These are phyloP conservation scores for Chimonanthus praecox DNA, from an alignment of 164 flowering plant genomes.

Conservation along the genomic window DNA sequence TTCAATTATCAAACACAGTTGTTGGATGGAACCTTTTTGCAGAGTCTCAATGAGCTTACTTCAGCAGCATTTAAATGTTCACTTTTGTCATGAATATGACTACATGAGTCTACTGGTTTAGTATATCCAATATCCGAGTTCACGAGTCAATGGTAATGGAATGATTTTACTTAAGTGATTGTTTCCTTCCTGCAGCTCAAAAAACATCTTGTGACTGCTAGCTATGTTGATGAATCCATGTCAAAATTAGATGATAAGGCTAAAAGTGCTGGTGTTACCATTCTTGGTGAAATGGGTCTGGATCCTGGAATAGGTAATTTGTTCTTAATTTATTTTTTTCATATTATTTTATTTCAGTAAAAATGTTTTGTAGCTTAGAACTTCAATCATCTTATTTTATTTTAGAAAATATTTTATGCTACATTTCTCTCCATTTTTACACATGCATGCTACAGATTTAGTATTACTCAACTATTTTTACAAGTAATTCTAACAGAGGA, in stretches of 20 bases:
- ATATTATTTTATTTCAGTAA: too few relatives aligned
- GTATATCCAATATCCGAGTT: not conserved
- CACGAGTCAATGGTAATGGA: not conserved
- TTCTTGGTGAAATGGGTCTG: constrained; percentile 98
- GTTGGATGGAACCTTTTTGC: not conserved
- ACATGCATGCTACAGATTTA: not conserved
- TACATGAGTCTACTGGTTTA: not conserved
- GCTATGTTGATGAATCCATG: constrained; percentile 82
- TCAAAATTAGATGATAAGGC: constrained; percentile 62
- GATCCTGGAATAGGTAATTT: constrained; percentile 97
- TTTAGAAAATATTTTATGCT: not conserved
- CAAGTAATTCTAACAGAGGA: too few relatives aligned
- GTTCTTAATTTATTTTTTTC: not conserved
- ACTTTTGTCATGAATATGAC: too few relatives aligned
- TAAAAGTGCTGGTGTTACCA: constrained; percentile 67
- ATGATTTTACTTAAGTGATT: not conserved
- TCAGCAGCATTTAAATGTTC: not conserved
- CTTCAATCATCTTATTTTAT: not conserved
- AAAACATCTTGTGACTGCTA: constrained; percentile 94
- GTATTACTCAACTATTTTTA: too few relatives aligned
- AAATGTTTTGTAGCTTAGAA: not conserved
- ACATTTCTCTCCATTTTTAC: not conserved
- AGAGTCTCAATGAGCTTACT: not conserved
- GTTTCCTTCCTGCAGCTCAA: constrained; percentile 47
- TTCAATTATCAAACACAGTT: too few relatives aligned